Conservation (phyloP, 2,329 filamentous ascomycete genomes). For the Arthrobotrys sinensis region DNA sequence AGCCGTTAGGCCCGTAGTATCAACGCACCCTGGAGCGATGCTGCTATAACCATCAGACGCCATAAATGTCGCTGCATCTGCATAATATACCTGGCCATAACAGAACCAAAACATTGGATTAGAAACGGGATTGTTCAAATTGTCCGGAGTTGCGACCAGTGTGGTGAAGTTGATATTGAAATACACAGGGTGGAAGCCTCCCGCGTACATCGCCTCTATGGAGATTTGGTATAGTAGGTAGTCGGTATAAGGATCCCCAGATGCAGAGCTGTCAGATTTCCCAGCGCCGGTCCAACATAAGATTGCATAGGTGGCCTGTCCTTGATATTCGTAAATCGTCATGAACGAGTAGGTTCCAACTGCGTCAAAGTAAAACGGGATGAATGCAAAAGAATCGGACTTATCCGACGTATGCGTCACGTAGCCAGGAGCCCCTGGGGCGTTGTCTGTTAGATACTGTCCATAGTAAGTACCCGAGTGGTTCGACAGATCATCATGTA, state of each 20-base stretch:
- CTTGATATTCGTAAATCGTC: neutral
- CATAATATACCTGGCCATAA: neutral
- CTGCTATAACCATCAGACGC: neutral
- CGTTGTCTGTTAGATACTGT: neutral
- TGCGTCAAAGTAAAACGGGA: neutral
- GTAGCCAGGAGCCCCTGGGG: neutral
- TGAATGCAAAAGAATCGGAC: neutral
- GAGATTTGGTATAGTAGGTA: neutral
- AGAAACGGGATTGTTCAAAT: neutral
- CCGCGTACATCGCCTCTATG: neutral
- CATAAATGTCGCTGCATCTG: neutral
- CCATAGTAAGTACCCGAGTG: constrained; percentile 5
- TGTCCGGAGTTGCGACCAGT: neutral
- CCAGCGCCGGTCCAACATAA: neutral
- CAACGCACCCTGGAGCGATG: neutral
- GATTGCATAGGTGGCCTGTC: neutral
- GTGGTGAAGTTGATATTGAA: neutral
- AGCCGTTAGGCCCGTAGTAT: neutral
- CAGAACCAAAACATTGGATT: neutral
- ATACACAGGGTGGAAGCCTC: neutral
- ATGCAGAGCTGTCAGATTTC: neutral
- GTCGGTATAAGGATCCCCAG: no score
- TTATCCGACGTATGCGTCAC: neutral
- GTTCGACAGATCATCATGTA: neutral
- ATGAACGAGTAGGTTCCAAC: neutral